Conservation (phyloP, 2,329 filamentous ascomycete genomes). For the Fusarium heterosporum region DNA sequence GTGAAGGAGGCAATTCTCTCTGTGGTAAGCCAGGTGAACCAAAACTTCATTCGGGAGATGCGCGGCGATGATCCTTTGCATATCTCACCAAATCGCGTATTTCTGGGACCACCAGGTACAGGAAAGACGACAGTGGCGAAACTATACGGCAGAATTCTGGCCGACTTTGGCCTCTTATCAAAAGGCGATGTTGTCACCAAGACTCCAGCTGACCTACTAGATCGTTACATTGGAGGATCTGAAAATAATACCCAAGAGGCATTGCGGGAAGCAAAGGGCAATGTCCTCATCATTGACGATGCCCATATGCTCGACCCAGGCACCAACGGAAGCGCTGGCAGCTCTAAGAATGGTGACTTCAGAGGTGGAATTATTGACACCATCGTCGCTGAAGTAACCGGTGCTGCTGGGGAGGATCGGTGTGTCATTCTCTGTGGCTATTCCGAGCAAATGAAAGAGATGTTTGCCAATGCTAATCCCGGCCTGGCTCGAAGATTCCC, state of each 20-base stretch:
- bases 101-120: slow-evolving; percentile 77
- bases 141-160: slow-evolving; percentile 75
- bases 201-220: slow-evolving; percentile 79
- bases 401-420: slow-evolving; percentile 75
- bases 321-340: slow-evolving; percentile 43
- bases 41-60: slow-evolving; percentile 74
- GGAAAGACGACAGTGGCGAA: slow-evolving; percentile 81
- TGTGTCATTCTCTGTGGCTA: slow-evolving; percentile 81
- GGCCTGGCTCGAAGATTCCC: slow-evolving; percentile 76
- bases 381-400: slow-evolving; percentile 79
- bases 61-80: slow-evolving; percentile 67
- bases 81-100: slow-evolving; percentile 74
- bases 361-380: slow-evolving; percentile 78
- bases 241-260: slow-evolving; percentile 79
- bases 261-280: slow-evolving; percentile 72
- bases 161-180: slow-evolving; percentile 70
- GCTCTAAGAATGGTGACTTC: slow-evolving; percentile 57
- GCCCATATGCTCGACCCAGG: slow-evolving; percentile 73
- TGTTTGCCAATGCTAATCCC: slow-evolving; percentile 79
- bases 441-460: slow-evolving; percentile 73
- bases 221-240: slow-evolving; percentile 70
- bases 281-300: slow-evolving; percentile 82
- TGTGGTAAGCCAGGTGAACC: slow-evolving; percentile 64
- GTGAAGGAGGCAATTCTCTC: slow-evolving; percentile 66
- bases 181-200: slow-evolving; percentile 70